A percentile compares a stretch with the other conserved stretches of the same genome.
These are phyloP conservation scores for Sphaerulina vaccinii DNA, from an alignment of 2,329 filamentous ascomycete species.

Conservation along the genomic window DNA sequence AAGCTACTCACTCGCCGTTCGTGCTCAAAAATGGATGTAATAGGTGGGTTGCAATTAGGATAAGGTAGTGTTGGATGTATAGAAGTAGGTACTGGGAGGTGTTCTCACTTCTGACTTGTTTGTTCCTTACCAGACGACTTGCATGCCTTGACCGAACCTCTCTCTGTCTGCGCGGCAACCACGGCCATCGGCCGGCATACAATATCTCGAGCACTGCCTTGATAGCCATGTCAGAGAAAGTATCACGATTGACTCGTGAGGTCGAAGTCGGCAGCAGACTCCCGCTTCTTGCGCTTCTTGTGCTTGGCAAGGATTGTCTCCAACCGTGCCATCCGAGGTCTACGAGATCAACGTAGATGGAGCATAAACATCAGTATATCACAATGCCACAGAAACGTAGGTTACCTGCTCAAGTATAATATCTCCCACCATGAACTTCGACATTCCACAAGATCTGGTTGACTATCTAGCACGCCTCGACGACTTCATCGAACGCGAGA, in stretches of 20 bases:
- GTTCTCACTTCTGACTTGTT: no score
- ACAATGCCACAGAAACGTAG: neutral
- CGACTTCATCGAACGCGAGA: constrained; percentile 56
- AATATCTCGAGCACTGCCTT: no score
- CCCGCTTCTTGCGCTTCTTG: neutral
- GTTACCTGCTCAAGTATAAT: no score
- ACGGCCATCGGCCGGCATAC: no score
- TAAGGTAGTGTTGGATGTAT: no score
- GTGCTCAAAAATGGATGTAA: no score
- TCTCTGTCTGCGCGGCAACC: no score
- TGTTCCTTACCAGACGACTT: no score
- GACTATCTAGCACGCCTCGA: constrained; percentile 53
- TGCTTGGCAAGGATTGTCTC: neutral
- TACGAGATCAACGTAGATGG: neutral
- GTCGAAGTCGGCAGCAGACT: neutral
- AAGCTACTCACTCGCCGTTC: no score
- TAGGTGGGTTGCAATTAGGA: no score
- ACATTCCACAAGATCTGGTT: constrained; percentile 52
- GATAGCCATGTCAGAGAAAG: neutral
- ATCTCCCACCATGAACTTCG: constrained; percentile 52
- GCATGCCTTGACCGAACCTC: no score
- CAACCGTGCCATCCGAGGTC: neutral
- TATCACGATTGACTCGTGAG: neutral
- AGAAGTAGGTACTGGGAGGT: no score
- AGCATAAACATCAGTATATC: neutral